These are phyloP conservation scores for Zasmidium citrigriseum DNA, from an alignment of 2,329 filamentous ascomycete species.

Conservation along the genomic window DNA sequence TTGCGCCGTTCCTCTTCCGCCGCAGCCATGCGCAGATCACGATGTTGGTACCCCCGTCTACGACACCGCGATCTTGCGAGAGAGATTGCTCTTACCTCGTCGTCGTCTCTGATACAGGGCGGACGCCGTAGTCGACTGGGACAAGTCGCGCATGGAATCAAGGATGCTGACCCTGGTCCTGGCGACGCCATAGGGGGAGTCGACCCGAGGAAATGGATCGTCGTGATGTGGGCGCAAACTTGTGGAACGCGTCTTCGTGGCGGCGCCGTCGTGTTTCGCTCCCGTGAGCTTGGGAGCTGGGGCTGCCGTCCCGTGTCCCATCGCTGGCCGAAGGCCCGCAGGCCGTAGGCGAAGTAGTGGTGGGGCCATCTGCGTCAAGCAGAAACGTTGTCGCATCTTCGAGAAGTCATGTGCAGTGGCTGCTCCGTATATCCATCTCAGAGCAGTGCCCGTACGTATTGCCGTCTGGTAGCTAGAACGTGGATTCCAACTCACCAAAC, in stretches of 20 bases:
- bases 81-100: neutral
- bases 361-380: neutral
- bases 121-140: neutral
- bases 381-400: neutral
- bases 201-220: neutral
- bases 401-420: neutral
- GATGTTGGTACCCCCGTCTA: constrained; percentile 1
- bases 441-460: too few relatives aligned
- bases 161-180: neutral
- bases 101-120: neutral
- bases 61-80: neutral
- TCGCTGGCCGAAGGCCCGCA: neutral
- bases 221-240: neutral
- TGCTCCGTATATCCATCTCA: too few relatives aligned
- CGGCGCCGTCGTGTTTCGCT: constrained; percentile 1
- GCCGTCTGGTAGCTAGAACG: too few relatives aligned
- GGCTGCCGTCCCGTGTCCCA: neutral
- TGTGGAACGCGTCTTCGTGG: neutral
- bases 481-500: too few relatives aligned
- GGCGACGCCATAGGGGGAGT: neutral
- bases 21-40: constrained; percentile 5
- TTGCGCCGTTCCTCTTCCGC: constrained; percentile 4
- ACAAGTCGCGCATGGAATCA: neutral
- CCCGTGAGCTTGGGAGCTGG: constrained; percentile 1
- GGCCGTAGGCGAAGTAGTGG: neutral